Conservation (phyloP, 805 yeast species). For the Priceomyces melissophilus region DNA sequence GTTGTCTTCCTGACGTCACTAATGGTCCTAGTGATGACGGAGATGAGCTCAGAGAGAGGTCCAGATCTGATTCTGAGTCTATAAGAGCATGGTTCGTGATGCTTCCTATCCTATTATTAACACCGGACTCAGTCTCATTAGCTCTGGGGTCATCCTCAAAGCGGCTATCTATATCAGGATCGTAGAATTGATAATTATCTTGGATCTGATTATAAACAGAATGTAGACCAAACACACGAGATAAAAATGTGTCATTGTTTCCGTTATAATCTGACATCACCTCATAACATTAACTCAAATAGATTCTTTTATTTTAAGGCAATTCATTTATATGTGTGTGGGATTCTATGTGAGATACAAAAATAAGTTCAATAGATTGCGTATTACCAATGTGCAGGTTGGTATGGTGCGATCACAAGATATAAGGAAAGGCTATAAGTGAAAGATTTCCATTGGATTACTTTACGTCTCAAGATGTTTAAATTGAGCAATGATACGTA, state of each 20-base stretch:
- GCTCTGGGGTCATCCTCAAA: slow-evolving; percentile 5
- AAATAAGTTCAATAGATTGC: not conserved
- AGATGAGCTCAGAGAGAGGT: slow-evolving; percentile 22
- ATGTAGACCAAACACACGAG: slow-evolving; percentile 58
- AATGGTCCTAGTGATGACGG: slow-evolving; percentile 11
- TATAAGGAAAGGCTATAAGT: too few species aligned
- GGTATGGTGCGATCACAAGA: not conserved
- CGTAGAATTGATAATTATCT: slow-evolving; percentile 38
- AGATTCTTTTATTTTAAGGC: not conserved
- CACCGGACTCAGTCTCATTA: slow-evolving; percentile 1
- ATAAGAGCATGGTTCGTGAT: slow-evolving; percentile 16
- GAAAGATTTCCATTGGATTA: too few species aligned
- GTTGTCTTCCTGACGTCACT: not conserved
- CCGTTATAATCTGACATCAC: slow-evolving; percentile 9
- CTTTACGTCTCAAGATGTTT: too few species aligned
- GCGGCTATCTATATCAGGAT: slow-evolving; percentile 27
- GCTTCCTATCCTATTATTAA: slow-evolving; percentile 3
- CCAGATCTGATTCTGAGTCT: slow-evolving; percentile 35
- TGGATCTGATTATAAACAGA: slow-evolving; percentile 40
- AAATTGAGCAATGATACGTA: too few species aligned
- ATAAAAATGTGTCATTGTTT: slow-evolving; percentile 53
- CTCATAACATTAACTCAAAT: not conserved
- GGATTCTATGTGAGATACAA: too few species aligned
- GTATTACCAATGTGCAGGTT: not conserved
- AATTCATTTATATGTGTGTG: not conserved